Evolutionary conservation across 805 yeast genomes (phyloP).

Genomic region (Candida verbasci): DNA sequence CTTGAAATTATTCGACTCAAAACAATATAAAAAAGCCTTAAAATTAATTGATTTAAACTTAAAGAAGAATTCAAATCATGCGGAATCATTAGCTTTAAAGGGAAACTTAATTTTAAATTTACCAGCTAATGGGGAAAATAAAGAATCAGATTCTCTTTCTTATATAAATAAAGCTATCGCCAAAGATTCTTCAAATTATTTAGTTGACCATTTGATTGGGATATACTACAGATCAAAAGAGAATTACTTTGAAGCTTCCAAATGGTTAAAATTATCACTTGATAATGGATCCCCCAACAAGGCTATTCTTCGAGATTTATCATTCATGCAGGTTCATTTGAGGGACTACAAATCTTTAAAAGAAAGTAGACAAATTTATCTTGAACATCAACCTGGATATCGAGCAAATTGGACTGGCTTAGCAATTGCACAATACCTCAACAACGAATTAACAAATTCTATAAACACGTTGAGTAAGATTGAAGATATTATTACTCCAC

Average conservation of each 20-base stretch:
- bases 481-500: constrained; percentile 69
- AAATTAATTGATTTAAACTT: constrained; percentile 70
- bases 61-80: constrained; percentile 70
- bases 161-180: constrained; percentile 58
- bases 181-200: constrained; percentile 57
- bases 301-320: constrained; percentile 77
- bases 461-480: constrained; percentile 68
- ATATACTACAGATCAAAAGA: constrained; percentile 69
- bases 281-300: constrained; percentile 75
- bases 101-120: constrained; percentile 63
- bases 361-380: constrained; percentile 59
- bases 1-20: constrained; percentile 72
- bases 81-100: constrained; percentile 80
- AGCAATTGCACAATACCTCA: constrained; percentile 81
- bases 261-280: constrained; percentile 70
- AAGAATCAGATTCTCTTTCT: constrained; percentile 49
- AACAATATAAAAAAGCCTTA: constrained; percentile 83
- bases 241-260: constrained; percentile 71
- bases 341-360: constrained; percentile 66
- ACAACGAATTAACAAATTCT: constrained; percentile 63
- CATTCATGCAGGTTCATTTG: constrained; percentile 72
- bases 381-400: constrained; percentile 74
- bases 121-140: constrained; percentile 30
- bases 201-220: constrained; percentile 83
- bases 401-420: constrained; percentile 88